phyloP scores from a whole-genome alignment of 2,329 filamentous ascomycete species.

The Colletotrichum sp. region DNA sequence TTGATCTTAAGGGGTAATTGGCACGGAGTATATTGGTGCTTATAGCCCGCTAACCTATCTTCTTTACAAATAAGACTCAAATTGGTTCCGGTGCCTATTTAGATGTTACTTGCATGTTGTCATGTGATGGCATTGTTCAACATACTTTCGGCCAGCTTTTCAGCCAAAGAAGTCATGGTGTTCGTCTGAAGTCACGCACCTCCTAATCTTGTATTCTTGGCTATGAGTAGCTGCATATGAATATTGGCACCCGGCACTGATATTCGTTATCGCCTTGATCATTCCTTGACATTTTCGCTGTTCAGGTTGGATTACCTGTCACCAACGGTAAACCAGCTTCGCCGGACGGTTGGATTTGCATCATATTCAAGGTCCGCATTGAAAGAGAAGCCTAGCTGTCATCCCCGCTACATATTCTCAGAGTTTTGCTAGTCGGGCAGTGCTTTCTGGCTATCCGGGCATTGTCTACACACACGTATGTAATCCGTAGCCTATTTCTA shows the following conservation, averaged over 20 bases:
- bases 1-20: not conserved
- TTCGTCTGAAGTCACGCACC: not conserved
- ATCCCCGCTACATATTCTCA: not conserved
- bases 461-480: too few species aligned
- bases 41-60: not conserved
- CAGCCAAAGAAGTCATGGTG: not conserved
- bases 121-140: not conserved
- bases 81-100: not conserved
- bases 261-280: fast-evolving
- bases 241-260: not conserved
- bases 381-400: fast-evolving
- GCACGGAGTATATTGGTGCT: not conserved
- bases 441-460: too few species aligned
- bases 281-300: not conserved
- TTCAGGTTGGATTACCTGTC: not conserved
- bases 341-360: not conserved
- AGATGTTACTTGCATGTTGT: not conserved
- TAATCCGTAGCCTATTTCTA: too few species aligned
- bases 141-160: not conserved
- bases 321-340: not conserved
- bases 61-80: not conserved
- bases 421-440: too few species aligned
- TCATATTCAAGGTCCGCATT: not conserved
- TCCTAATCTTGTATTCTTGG: not conserved
- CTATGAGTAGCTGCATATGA: not conserved